A percentile compares a stretch with the other conserved stretches of the same genome.
phyloP scores from a whole-genome alignment of 805 yeast species.

The Wickerhamiella occidentalis region DNA sequence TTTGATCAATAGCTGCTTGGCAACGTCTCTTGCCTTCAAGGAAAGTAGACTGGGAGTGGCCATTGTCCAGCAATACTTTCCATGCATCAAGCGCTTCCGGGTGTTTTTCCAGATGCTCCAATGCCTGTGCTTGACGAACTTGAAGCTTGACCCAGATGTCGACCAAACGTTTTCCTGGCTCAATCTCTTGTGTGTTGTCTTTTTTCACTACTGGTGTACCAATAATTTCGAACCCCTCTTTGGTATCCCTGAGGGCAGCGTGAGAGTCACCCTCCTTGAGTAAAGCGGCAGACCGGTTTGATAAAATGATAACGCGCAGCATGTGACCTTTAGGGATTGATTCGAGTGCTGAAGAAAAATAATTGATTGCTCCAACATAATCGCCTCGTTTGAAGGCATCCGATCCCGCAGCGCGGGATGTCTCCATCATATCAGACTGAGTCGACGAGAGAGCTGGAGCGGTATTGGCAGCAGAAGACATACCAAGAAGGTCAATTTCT shows the following conservation, averaged over 20 bases:
- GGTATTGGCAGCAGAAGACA: conserved; percentile 14
- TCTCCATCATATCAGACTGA: conserved; percentile 24
- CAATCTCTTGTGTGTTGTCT: conserved; percentile 32
- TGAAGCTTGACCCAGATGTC: conserved; percentile 65
- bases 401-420: conserved; percentile 37
- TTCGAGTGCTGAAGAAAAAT: conserved; percentile 45
- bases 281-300: conserved; percentile 62
- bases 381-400: conserved; percentile 71
- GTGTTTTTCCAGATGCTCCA: conserved; percentile 67
- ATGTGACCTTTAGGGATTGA: conserved; percentile 54
- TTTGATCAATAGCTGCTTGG: conserved; percentile 38
- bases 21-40: conserved; percentile 81
- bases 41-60: conserved; percentile 47
- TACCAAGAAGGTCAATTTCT: conserved; percentile 17
- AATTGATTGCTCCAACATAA: conserved; percentile 49
- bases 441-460: conserved; percentile 21
- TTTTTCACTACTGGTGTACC: conserved; percentile 27
- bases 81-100: conserved; percentile 51
- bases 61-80: conserved; percentile 50
- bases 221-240: conserved; percentile 36
- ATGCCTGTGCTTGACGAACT: conserved; percentile 65
- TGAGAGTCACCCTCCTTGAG: conserved; percentile 61
- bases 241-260: conserved; percentile 36
- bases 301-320: conserved; percentile 50
- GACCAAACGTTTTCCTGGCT: conserved; percentile 43